Base-by-base conservation (phyloP, 208 protist genomes). In the Blastocrithidia nonstop region DNA sequence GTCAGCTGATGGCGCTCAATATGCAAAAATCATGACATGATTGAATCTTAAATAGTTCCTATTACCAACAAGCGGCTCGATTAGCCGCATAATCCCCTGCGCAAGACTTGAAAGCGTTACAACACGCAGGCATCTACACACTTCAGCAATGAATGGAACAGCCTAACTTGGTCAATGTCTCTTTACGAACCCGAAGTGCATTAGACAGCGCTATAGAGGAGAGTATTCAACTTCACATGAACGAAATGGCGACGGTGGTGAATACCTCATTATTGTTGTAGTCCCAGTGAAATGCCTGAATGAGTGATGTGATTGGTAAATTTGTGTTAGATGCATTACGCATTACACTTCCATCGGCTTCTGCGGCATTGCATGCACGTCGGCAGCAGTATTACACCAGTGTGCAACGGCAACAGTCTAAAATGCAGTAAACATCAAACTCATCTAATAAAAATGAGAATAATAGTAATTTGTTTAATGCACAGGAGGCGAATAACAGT, bases 61-160 rank as follows among this genome's bases (percentile, higher is more conserved):
- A 81, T 47, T 89, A 89, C 48, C 61, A 75, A 47, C 74, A 89
- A 47, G 75, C 68, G 15, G 54, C 65, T 15, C 80, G 80, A 1
- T 60, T 83, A 13, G 39, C 67, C 8, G 43, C 64, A 16, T 68
- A 79, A 43, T 76, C 68, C 16, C 67, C 71, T 4, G 58, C 60
- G 33, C 61, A 78, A 35, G 80, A 89, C 50, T 32, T 83, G 26
- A 43, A 43, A 9, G 74, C 74, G 16, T 43, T 89, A 56, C 66
- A 70, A 35, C 58, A 78, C 38, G 80, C 75, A 16, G 80, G 80
- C 20, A 69, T 89, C n/a, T 46, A 58, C 22, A 77, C 68, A 3
- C 60, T 89, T 6, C 66, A 85, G 49, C 80, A 89, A 56, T 89
- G 80, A 75, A 52, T 71, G 1, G 80, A 84, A 53, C 74, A 77